A percentile compares a stretch with the other conserved stretches of the same genome.
Evolutionary conservation across 2,329 filamentous ascomycete species (phyloP).

Genomic region (Colletotrichum musicola): DNA sequence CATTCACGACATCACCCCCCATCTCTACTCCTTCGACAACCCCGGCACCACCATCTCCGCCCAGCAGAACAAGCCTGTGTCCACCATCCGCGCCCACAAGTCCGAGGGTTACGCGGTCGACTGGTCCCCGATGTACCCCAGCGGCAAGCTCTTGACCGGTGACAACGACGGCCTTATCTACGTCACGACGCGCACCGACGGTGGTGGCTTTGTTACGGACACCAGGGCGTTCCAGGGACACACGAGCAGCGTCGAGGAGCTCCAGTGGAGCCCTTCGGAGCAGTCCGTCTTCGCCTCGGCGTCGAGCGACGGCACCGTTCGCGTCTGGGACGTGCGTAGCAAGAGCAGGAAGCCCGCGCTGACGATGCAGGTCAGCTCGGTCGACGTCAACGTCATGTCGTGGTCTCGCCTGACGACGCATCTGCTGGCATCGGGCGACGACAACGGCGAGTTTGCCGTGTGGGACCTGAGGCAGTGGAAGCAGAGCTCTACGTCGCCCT

Average conservation of each 20-base stretch:
- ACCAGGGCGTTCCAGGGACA: slow-evolving; percentile 87
- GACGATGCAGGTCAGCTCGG: slow-evolving; percentile 83
- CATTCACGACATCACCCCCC: slow-evolving; percentile 93
- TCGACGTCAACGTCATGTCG: slow-evolving; percentile 95
- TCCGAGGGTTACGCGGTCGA: slow-evolving; percentile 96
- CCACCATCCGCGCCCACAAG: slow-evolving; percentile 91
- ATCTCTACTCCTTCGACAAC: slow-evolving; percentile 89
- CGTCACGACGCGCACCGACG: slow-evolving; percentile 85
- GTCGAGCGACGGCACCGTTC: slow-evolving; percentile 92
- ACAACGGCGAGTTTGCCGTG: slow-evolving; percentile 93
- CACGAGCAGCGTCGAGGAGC: slow-evolving; percentile 87
- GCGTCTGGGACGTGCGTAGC: slow-evolving; percentile 94
- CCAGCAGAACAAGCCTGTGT: slow-evolving; percentile 88
- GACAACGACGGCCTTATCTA: slow-evolving; percentile 94
- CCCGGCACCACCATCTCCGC: slow-evolving; percentile 85
- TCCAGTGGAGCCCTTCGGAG: slow-evolving; percentile 97
- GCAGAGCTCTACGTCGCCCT: slow-evolving; percentile 61
- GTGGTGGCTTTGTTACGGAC: slow-evolving; percentile 91
- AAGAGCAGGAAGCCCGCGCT: slow-evolving; percentile 92
- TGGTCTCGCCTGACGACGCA: slow-evolving; percentile 93
- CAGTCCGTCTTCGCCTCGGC: slow-evolving; percentile 94
- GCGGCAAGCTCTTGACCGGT: slow-evolving; percentile 89
- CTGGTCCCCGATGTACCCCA: slow-evolving; percentile 87
- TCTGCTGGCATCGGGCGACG: slow-evolving; percentile 90
- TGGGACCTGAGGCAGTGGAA: slow-evolving; percentile 99